Conservation (phyloP, 495 filamentous ascomycete genomes). For the Daldinia grandis region DNA sequence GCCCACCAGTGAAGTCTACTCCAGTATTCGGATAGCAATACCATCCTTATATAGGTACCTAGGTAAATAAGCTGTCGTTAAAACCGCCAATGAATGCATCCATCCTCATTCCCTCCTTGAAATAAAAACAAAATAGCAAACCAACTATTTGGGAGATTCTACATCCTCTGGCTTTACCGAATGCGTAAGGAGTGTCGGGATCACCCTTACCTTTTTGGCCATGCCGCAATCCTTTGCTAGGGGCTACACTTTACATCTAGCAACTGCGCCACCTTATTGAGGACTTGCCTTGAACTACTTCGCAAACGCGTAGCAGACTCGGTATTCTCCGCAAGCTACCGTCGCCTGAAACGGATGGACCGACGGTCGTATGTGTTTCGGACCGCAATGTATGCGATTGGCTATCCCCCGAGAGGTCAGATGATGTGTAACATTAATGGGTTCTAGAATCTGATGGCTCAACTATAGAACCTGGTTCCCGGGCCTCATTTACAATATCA, state of each 20-base stretch:
- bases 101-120: not conserved
- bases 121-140: not conserved
- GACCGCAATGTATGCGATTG: not conserved
- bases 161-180: constrained; percentile 9
- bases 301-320: not conserved
- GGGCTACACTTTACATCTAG: constrained; percentile 3
- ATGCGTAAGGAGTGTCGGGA: constrained; percentile 10
- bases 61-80: not conserved
- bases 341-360: not conserved
- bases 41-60: not conserved
- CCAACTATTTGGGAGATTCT: constrained; percentile 5
- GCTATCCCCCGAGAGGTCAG: not conserved
- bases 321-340: not conserved
- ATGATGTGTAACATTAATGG: not conserved
- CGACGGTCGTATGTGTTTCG: not conserved
- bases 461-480: not conserved
- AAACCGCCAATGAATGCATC: not conserved
- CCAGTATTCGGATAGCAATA: not conserved
- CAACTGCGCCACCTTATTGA: constrained; percentile 14
- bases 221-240: constrained; percentile 32
- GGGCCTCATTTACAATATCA: not conserved
- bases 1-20: not conserved
- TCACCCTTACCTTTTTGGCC: constrained; percentile 18
- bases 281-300: not conserved
- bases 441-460: not conserved